Conservation (phyloP, 306 rosid genomes). For the Prunus salicina region DNA sequence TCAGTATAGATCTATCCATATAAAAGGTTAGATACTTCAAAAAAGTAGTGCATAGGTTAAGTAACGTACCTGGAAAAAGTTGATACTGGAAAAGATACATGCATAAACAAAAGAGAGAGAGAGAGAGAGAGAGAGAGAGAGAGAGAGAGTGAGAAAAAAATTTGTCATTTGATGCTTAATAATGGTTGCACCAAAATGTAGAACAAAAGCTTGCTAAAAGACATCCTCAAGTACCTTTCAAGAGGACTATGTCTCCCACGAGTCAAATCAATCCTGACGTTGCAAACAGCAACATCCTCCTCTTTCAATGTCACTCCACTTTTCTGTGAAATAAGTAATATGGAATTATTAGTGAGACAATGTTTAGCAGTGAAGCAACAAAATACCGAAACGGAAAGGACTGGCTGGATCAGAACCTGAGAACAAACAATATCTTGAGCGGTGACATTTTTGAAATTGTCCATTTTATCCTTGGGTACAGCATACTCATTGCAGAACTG, state of each 20-base stretch:
- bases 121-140: background rate
- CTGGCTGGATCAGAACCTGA: conserved; percentile 37
- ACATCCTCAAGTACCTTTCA: conserved; percentile 54
- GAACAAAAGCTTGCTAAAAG: conserved; percentile 15
- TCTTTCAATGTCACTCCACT: conserved; percentile 70
- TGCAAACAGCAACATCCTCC: conserved; percentile 77
- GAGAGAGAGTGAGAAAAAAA: background rate
- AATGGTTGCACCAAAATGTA: background rate
- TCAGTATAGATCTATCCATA: background rate
- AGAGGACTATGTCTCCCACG: conserved; percentile 88
- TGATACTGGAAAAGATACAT: conserved; percentile 59
- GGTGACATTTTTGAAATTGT: conserved; percentile 74
- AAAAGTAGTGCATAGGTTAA: background rate
- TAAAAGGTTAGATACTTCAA: background rate
- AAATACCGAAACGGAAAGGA: background rate
- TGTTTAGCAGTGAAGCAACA: conserved; percentile 18
- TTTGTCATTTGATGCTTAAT: conserved; percentile 4
- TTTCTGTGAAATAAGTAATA: conserved; percentile 43
- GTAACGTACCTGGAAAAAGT: conserved; percentile 77
- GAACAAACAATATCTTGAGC: conserved; percentile 92
- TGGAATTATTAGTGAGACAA: conserved; percentile 1
- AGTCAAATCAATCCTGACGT: conserved; percentile 91
- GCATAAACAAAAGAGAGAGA: conserved; percentile 20
- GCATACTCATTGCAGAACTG: conserved; percentile 95
- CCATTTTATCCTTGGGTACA: conserved; percentile 81